phyloP scores from a whole-genome alignment of 495 filamentous ascomycete species.

The Penicillium roqueforti region DNA sequence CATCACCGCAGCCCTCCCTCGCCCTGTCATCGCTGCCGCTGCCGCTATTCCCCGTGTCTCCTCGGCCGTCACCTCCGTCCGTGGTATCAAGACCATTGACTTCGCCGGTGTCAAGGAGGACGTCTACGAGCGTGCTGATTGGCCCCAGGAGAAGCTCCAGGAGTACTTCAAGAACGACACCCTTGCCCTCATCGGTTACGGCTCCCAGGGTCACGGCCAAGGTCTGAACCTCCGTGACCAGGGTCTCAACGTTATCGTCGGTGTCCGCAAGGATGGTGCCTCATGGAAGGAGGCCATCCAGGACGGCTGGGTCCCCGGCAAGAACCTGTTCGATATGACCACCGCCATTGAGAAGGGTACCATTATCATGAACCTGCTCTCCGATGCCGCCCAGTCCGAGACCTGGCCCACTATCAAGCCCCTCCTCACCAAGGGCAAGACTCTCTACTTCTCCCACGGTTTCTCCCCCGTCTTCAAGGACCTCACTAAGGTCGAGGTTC shows the following conservation, averaged over 20 bases:
- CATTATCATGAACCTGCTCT: conserved; percentile 98
- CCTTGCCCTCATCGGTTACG: conserved; percentile 97
- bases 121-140: conserved; percentile 96
- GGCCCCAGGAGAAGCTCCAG: conserved; percentile 97
- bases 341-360: conserved; percentile 92
- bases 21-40: conserved; percentile 39
- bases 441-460: conserved; percentile 99
- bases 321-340: conserved; percentile 95
- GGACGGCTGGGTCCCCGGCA: conserved; percentile 97
- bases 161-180: conserved; percentile 99
- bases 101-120: conserved; percentile 90
- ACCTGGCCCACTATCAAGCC: conserved; percentile 98
- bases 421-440: conserved; percentile 98
- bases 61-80: conserved; percentile 51
- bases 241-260: conserved; percentile 96
- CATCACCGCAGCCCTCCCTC: conserved; percentile 41
- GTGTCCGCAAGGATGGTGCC: conserved; percentile 94
- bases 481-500: conserved; percentile 96
- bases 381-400: conserved; percentile 94
- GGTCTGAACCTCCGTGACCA: conserved; percentile 99
- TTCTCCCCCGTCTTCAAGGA: conserved; percentile 99
- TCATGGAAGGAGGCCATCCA: conserved; percentile 97
- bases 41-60: conserved; percentile 40
- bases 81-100: conserved; percentile 58
- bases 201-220: conserved; percentile 97